These are phyloP conservation scores for Termitomyces sp. DNA, from an alignment of 1,284 basidiomycete genomes.

Conservation along the genomic window DNA sequence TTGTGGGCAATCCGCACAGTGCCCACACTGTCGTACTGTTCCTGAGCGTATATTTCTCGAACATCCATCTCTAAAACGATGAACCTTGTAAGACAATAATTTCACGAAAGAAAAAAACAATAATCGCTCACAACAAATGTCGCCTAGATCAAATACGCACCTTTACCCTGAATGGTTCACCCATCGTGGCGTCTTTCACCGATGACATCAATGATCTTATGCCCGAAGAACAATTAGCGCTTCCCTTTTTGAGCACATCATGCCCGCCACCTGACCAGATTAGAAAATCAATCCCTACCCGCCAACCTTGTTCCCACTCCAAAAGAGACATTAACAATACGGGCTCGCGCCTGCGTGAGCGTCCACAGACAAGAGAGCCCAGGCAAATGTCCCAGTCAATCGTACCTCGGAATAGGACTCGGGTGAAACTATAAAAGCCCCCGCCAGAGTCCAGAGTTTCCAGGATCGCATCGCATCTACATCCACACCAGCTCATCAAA, in stretches of 20 bases:
- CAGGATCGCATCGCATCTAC: background rate
- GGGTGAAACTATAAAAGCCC: background rate
- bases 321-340: background rate
- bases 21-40: background rate
- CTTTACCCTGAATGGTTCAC: no score
- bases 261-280: background rate
- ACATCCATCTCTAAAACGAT: background rate
- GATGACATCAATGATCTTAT: background rate
- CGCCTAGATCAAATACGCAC: no score
- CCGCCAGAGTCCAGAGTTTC: background rate
- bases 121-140: no score
- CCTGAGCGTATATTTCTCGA: background rate
- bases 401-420: background rate
- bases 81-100: background rate
- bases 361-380: background rate
- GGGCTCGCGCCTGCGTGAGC: background rate
- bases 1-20: no score
- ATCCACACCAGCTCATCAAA: background rate
- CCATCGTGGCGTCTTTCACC: no score
- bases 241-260: background rate
- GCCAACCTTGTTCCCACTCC: background rate
- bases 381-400: background rate
- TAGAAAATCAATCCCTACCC: background rate
- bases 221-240: background rate
- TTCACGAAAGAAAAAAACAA: background rate